phyloP scores from a whole-genome alignment of 352 stramenopile species.

The Peronospora belbahrii region DNA sequence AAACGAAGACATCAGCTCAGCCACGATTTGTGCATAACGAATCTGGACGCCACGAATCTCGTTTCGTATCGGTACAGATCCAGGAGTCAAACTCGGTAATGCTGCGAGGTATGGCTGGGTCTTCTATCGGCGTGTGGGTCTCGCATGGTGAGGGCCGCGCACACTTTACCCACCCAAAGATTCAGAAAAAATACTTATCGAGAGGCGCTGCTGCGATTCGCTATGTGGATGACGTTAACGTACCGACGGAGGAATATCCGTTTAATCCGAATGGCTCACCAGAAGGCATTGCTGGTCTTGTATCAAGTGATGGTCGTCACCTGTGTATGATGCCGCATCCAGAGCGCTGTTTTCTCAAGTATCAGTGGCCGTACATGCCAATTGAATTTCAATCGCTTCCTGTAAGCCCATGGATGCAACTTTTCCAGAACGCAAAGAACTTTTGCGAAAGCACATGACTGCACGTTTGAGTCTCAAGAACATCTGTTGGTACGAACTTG shows the following conservation, averaged over 20 bases:
- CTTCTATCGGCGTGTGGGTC: conserved; percentile 96
- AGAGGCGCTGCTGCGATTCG: conserved; percentile 92
- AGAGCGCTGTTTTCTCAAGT: conserved; percentile 95
- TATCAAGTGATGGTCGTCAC: conserved; percentile 95
- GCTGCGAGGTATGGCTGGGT: conserved; percentile 97
- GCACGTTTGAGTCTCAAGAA: no score
- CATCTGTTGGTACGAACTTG: no score
- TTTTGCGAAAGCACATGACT: conserved; percentile 90
- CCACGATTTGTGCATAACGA: conserved; percentile 98
- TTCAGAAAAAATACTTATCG: conserved; percentile 85
- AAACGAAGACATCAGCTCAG: conserved; percentile 48
- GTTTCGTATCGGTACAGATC: conserved; percentile 95
- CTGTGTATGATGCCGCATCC: conserved; percentile 99
- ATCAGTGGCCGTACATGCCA: conserved; percentile 96
- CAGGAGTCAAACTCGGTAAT: conserved; percentile 92
- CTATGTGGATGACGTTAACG: conserved; percentile 95
- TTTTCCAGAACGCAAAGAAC: conserved; percentile 97
- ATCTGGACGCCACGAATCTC: conserved; percentile 94
- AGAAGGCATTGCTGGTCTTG: conserved; percentile 93
- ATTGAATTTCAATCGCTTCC: conserved; percentile 67
- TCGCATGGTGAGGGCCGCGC: conserved; percentile 89
- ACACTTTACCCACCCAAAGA: conserved; percentile 92
- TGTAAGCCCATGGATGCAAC: conserved; percentile 93
- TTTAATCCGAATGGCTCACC: conserved; percentile 99
- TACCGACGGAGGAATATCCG: conserved; percentile 94